phyloP scores from a whole-genome alignment of 179 eudicot genomes.

The Nepenthes alata region DNA sequence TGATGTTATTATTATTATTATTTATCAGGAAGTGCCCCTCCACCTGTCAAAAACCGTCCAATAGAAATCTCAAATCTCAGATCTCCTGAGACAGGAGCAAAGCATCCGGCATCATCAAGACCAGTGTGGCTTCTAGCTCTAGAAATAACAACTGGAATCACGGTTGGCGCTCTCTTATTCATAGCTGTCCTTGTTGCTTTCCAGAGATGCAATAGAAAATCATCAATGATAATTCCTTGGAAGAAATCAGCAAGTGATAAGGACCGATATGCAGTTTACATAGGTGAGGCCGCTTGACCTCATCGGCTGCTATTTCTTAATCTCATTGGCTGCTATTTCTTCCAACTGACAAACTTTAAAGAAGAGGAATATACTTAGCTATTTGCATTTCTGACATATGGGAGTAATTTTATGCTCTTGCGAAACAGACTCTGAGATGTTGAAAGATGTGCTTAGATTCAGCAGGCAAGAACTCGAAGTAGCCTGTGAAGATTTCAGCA shows the following conservation, averaged over 20 bases:
- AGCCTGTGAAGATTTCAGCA: conserved; percentile 98
- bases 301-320: background rate
- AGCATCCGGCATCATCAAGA: conserved; percentile 38
- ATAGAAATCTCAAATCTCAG: conserved; percentile 18
- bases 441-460: conserved; percentile 57
- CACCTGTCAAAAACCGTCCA: no score
- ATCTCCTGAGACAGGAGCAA: conserved; percentile 25
- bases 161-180: conserved; percentile 51
- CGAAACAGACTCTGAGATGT: conserved; percentile 52
- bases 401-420: background rate
- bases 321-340: background rate
- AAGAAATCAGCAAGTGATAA: conserved; percentile 67
- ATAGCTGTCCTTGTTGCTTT: conserved; percentile 34
- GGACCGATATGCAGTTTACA: conserved; percentile 42
- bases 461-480: conserved; percentile 90
- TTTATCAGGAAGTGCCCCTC: no score
- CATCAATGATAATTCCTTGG: conserved; percentile 75
- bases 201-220: conserved; percentile 45
- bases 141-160: conserved; percentile 70
- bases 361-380: no score
- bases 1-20: no score
- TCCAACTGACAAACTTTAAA: no score
- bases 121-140: conserved; percentile 57
- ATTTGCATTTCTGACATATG: no score
- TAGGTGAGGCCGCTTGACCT: conserved; percentile 34